phyloP scores from a whole-genome alignment of 192 early-diverging fungal species.

The Spizellomyces punctatus region DNA sequence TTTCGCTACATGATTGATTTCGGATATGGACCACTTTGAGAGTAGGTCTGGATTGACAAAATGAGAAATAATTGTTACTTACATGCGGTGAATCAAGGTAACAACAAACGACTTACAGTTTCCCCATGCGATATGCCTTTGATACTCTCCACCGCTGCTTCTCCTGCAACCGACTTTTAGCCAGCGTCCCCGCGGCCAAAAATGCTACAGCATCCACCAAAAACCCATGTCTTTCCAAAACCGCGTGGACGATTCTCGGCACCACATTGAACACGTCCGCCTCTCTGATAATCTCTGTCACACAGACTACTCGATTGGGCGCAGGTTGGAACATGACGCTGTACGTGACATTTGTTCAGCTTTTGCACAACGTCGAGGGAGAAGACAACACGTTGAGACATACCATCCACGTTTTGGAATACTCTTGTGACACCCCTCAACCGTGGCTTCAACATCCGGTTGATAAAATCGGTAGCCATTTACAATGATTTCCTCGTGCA shows the following conservation, averaged over 20 bases:
- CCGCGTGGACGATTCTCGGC: conserved; percentile 62
- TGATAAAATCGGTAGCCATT: conserved; percentile 76
- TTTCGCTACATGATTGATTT: too few species aligned
- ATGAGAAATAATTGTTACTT: too few species aligned
- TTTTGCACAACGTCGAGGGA: background rate
- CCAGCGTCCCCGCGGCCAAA: conserved; percentile 55
- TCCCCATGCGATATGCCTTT: background rate
- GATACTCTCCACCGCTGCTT: conserved; percentile 51
- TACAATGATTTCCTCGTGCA: conserved; percentile 70
- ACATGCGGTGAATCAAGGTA: too few species aligned
- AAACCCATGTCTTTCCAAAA: conserved; percentile 73
- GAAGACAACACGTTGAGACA: background rate
- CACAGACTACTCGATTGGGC: background rate
- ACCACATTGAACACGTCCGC: conserved; percentile 54
- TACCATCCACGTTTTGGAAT: conserved; percentile 30
- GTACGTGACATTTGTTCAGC: background rate
- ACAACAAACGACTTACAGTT: conserved; percentile 21
- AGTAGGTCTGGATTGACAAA: too few species aligned
- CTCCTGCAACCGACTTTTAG: conserved; percentile 67
- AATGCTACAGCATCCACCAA: conserved; percentile 72
- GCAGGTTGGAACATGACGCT: conserved; percentile 3
- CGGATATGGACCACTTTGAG: too few species aligned
- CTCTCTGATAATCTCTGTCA: background rate
- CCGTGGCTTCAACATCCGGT: conserved; percentile 71
- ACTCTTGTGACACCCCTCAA: conserved; percentile 66